Percentiles rank a stretch among this genome's conserved stretches.
These are phyloP conservation scores for Amanita jacksonii DNA, from an alignment of 768 basidiomycete species.

Conservation along the genomic window DNA sequence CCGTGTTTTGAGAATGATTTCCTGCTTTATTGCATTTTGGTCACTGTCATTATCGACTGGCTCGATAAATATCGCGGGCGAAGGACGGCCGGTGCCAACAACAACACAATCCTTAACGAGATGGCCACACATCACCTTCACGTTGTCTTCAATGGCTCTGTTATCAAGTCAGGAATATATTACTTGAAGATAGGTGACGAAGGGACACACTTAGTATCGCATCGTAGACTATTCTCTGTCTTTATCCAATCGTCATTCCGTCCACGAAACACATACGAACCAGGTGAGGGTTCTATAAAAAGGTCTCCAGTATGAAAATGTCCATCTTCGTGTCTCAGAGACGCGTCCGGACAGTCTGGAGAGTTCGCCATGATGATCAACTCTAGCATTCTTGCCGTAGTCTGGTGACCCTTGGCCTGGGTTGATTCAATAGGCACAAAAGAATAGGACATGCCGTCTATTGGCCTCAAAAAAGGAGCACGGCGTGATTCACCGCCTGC, in stretches of 20 bases:
- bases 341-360: slow-evolving; percentile 55
- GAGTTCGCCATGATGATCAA: slow-evolving; percentile 61
- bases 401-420: slow-evolving; percentile 37
- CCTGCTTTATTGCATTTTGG: slow-evolving; percentile 51
- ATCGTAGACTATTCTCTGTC: slow-evolving; percentile 66
- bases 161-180: not conserved
- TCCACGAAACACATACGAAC: slow-evolving; percentile 56
- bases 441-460: slow-evolving; percentile 54
- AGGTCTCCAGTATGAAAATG: slow-evolving; percentile 77
- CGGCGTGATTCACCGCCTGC: slow-evolving; percentile 40
- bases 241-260: slow-evolving; percentile 85
- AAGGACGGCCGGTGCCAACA: slow-evolving; percentile 68
- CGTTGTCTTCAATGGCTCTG: slow-evolving; percentile 65
- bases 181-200: not conserved
- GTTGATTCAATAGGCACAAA: slow-evolving; percentile 48
- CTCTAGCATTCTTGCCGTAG: slow-evolving; percentile 50
- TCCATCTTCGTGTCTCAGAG: slow-evolving; percentile 51
- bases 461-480: slow-evolving; percentile 42
- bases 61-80: slow-evolving; percentile 70
- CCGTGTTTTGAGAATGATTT: slow-evolving; percentile 66
- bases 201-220: slow-evolving; percentile 48
- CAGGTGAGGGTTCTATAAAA: slow-evolving; percentile 55
- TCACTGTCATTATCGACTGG: slow-evolving; percentile 39
- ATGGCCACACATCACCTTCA: slow-evolving; percentile 51
- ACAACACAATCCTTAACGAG: slow-evolving; percentile 69